phyloP scores from a whole-genome alignment of 2,329 filamentous ascomycete species.

The Neofusicoccum laricinum region DNA sequence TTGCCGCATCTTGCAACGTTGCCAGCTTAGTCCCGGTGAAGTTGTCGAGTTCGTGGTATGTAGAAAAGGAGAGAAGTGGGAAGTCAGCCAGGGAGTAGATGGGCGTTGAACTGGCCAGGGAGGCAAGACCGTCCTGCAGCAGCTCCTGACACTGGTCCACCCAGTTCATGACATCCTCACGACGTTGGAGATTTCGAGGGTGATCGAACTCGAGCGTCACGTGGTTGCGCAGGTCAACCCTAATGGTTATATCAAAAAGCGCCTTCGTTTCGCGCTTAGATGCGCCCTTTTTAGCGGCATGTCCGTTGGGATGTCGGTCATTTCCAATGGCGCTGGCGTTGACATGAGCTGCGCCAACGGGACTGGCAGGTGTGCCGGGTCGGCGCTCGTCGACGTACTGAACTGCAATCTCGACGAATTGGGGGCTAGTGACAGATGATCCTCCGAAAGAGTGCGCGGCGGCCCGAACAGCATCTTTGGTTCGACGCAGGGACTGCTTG shows the following conservation, averaged over 20 bases:
- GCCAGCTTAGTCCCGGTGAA: not conserved
- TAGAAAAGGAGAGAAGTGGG: not conserved
- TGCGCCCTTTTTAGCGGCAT: not conserved
- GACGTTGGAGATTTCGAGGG: not conserved
- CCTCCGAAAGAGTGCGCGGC: not conserved
- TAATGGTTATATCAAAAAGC: not conserved
- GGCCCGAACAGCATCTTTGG: not conserved
- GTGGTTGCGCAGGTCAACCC: not conserved
- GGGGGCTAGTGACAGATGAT: not conserved
- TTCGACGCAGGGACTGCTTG: not conserved
- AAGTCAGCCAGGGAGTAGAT: not conserved
- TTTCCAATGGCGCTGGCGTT: not conserved
- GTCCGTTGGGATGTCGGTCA: not conserved
- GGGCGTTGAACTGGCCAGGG: not conserved
- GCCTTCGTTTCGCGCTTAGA: not conserved
- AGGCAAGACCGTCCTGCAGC: not conserved
- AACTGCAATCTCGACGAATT: not conserved
- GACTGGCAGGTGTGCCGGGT: not conserved
- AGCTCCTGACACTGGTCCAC: not conserved
- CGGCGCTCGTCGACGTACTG: not conserved
- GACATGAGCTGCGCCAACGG: not conserved
- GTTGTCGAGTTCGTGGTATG: not conserved
- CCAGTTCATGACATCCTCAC: not conserved
- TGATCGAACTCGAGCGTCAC: not conserved
- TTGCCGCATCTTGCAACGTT: not conserved